Conservation (phyloP, 345 rosid species). For the Lenwebbia sp. region DNA sequence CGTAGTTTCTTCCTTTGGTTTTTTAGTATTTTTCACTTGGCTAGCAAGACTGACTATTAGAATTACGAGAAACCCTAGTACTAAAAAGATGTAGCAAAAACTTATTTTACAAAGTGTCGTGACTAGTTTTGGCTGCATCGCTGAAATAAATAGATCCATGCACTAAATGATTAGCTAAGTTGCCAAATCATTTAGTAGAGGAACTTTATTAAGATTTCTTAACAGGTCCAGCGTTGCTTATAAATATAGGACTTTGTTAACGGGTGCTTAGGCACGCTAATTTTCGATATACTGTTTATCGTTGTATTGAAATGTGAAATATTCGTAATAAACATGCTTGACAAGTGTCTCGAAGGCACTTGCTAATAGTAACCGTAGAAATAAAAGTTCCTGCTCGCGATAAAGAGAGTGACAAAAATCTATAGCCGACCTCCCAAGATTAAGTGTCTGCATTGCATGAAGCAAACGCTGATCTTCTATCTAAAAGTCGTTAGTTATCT, state of each 20-base stretch:
- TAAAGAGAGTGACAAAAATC: not conserved
- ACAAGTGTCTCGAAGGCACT: not conserved
- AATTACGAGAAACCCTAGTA: not conserved
- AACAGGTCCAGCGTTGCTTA: not conserved
- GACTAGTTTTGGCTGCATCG: not conserved
- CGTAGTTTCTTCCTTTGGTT: not conserved
- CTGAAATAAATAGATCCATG: not conserved
- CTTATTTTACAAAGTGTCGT: not conserved
- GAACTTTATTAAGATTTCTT: not conserved
- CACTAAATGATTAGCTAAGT: not conserved
- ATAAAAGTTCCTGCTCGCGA: not conserved
- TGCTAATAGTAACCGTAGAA: not conserved
- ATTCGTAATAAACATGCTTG: not conserved
- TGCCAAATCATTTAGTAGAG: not conserved
- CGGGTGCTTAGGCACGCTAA: accelerated
- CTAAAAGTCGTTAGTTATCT: not conserved
- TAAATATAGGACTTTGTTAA: not conserved
- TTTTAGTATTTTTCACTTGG: not conserved
- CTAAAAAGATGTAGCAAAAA: not conserved
- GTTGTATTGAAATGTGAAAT: not conserved
- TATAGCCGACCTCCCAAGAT: not conserved
- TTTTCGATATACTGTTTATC: not conserved
- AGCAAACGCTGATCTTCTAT: not conserved
- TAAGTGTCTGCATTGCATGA: not conserved
- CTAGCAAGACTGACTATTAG: not conserved